Conservation (phyloP, 306 rosid species). For the Acacia crassicarpa region DNA sequence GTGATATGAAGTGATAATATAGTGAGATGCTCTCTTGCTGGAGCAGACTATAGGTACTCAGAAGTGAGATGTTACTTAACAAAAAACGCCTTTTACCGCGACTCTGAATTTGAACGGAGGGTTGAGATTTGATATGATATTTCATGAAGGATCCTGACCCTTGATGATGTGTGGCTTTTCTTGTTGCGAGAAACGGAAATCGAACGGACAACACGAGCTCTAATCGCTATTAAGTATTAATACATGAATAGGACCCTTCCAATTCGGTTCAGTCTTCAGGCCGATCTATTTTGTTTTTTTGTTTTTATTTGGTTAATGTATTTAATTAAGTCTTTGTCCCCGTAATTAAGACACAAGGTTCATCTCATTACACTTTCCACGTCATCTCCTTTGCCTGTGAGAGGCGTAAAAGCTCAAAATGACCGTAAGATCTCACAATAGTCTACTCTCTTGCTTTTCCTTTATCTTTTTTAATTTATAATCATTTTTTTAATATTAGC, state of each 20-base stretch:
- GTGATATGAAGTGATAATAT: neutral
- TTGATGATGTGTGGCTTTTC: neutral
- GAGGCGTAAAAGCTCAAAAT: too few species aligned
- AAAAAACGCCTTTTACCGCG: slow-evolving; percentile 30
- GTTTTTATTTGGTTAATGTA: too few species aligned
- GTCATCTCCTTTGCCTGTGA: too few species aligned
- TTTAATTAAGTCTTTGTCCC: neutral
- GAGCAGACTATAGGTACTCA: neutral
- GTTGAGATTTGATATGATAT: neutral
- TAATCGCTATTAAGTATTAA: neutral
- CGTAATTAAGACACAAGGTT: neutral
- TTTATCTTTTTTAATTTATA: too few species aligned
- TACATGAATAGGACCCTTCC: neutral
- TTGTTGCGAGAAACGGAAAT: neutral
- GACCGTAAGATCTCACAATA: too few species aligned
- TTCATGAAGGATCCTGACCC: neutral
- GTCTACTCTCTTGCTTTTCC: too few species aligned
- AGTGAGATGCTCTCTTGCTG: neutral
- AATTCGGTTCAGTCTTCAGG: neutral
- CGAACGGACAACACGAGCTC: neutral
- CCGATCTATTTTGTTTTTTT: neutral
- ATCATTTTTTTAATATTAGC: too few species aligned
- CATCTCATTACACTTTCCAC: neutral
- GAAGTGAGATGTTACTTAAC: neutral
- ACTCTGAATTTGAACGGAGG: slow-evolving; percentile 21